Conservation (phyloP, 495 filamentous ascomycete genomes). For the Mytilinidion resinicola region DNA sequence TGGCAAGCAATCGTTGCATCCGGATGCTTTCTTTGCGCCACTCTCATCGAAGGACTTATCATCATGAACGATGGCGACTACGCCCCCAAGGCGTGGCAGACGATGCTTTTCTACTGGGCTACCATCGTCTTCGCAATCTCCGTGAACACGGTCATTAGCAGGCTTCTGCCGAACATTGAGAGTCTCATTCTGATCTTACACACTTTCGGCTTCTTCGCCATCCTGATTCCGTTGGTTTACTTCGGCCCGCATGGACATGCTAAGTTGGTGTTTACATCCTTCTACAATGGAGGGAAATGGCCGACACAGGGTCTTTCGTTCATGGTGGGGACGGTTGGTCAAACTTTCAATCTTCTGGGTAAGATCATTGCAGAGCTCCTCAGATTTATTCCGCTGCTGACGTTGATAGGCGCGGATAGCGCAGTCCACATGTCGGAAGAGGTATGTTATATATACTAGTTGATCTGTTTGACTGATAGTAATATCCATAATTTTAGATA, state of each 20-base stretch:
- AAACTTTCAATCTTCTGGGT: slow-evolving; percentile 9
- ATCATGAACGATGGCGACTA: not conserved
- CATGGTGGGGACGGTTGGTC: slow-evolving; percentile 6
- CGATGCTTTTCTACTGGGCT: not conserved
- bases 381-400: not conserved
- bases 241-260: slow-evolving; percentile 12
- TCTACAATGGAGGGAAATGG: slow-evolving; percentile 10
- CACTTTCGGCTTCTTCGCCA: slow-evolving; percentile 11
- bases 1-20: slow-evolving; percentile 12
- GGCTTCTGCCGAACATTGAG: not conserved
- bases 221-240: slow-evolving; percentile 18
- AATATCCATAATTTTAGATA: too few relatives aligned
- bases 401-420: slow-evolving; percentile 6
- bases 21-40: not conserved
- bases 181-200: slow-evolving; percentile 13
- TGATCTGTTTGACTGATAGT: too few relatives aligned
- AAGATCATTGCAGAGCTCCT: not conserved
- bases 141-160: not conserved
- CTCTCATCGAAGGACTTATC: not conserved
- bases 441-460: too few relatives aligned
- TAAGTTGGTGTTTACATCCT: slow-evolving; percentile 6
- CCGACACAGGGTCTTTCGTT: slow-evolving; percentile 8
- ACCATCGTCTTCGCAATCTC: not conserved
- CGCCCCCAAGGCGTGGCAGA: not conserved
- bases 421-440: slow-evolving; percentile 11